Base-by-base conservation (phyloP, 257 asterid species). In the Anisodus acutangulus region DNA sequence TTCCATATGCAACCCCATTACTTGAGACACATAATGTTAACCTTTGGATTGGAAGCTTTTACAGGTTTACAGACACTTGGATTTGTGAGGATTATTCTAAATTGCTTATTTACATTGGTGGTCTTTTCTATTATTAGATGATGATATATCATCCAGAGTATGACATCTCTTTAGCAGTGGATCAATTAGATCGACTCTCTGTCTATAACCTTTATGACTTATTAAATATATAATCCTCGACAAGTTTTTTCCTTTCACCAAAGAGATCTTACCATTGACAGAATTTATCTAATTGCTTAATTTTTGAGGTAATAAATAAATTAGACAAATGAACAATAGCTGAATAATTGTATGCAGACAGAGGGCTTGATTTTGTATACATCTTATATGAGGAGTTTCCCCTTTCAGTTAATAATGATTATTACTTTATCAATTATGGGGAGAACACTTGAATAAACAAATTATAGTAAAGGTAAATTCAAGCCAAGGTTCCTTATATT, bases 21-120 rank as follows among this genome's bases (percentile, higher is more conserved):
- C 47, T 51, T 78, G 41, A 26, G 22, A 78, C 47, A 74, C 22
- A 0, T 26, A 53, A 26, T 78, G 26, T 22, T 8, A 13, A 6
- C 8, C 9, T 31, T 31, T 53, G 81, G 51, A 74, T 35, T 78
- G 81, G 64, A 78, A 78, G 81, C 64, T 51, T 78, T 78, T 78
- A 53, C 45, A 26, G 26, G 3, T 53, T 31, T 78, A 22, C 13
- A 12, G 26, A 53, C 64, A 78, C 47, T 78, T 78, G 9, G 62
- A 51, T 76, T 26, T 78, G 64, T 12, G 43, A 54, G 47, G 81
- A 26, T 78, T 53, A 62, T 53, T 37, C 45, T 53, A 13, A 26
- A 54, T 78, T 53, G 41, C 41, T 78, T 64, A 51, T 78, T 76
- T 76, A 78, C 43, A 53, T 12, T 51, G 63, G 26, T 78, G 8